phyloP scores from a whole-genome alignment of 495 filamentous ascomycete genomes.

The Penicillium fimorum region DNA sequence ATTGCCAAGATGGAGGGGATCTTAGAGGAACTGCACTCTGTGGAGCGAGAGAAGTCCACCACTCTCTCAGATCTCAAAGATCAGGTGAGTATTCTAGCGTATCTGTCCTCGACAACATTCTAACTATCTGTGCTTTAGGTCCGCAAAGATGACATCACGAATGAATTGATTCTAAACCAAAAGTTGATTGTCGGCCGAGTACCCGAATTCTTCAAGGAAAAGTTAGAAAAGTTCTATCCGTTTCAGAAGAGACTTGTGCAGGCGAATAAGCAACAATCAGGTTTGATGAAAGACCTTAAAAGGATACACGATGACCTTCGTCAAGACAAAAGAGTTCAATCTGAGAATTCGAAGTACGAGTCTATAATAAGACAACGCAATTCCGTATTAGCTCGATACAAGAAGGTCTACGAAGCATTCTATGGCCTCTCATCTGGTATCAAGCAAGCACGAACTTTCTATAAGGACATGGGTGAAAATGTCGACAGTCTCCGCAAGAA shows the following conservation, averaged over 20 bases:
- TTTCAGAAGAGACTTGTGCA: conserved; percentile 89
- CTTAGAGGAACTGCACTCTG: conserved; percentile 83
- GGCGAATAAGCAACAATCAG: conserved; percentile 89
- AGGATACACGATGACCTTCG: conserved; percentile 82
- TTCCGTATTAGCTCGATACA: conserved; percentile 81
- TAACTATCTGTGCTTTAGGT: conserved; percentile 53
- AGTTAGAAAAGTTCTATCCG: conserved; percentile 93
- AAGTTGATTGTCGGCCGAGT: conserved; percentile 85
- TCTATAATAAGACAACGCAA: conserved; percentile 77
- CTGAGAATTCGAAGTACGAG: conserved; percentile 95
- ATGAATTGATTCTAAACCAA: conserved; percentile 90
- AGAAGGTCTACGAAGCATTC: conserved; percentile 89
- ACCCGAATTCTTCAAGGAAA: conserved; percentile 83
- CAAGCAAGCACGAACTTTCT: conserved; percentile 84
- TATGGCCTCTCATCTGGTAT: conserved; percentile 85
- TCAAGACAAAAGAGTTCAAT: conserved; percentile 89
- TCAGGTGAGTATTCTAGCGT: conserved; percentile 59
- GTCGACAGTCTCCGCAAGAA: conserved; percentile 95
- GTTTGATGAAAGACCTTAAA: conserved; percentile 93
- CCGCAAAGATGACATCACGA: conserved; percentile 94
- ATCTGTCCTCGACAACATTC: not conserved
- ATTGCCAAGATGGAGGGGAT: conserved; percentile 87
- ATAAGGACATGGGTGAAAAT: conserved; percentile 92
- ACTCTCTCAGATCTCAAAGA: conserved; percentile 97
- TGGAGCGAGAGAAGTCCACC: conserved; percentile 85